These are phyloP conservation scores for Albifimbria verrucaria DNA, from an alignment of 2,329 filamentous ascomycete genomes.

Conservation along the genomic window DNA sequence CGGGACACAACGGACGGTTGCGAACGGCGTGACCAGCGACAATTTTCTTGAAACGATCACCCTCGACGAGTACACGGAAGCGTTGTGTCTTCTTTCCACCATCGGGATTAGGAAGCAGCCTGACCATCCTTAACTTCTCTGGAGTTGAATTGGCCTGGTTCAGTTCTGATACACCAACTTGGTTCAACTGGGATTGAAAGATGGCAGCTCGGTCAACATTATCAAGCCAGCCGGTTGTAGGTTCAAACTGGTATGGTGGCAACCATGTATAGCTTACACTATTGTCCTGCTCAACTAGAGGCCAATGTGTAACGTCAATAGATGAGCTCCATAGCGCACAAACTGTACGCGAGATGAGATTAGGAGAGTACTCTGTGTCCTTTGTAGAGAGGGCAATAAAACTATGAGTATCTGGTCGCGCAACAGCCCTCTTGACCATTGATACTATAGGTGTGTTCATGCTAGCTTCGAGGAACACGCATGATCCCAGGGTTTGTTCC, in stretches of 20 bases:
- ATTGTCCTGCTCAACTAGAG: background rate
- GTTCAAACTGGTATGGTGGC: background rate
- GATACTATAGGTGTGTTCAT: background rate
- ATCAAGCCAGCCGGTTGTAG: background rate
- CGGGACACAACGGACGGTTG: background rate
- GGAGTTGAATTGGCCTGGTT: background rate
- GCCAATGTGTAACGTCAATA: background rate
- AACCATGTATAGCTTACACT: background rate
- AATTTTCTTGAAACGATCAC: background rate
- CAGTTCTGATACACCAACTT: background rate
- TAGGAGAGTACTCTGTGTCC: background rate
- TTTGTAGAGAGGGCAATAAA: background rate
- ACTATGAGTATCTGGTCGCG: background rate
- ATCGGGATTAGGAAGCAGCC: background rate
- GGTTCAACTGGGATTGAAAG: background rate
- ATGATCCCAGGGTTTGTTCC: background rate
- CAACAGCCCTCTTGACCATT: background rate
- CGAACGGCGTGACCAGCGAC: background rate
- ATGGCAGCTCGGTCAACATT: background rate
- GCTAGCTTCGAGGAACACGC: background rate
- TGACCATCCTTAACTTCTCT: background rate
- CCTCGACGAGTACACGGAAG: background rate
- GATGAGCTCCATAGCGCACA: background rate
- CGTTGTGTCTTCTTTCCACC: background rate
- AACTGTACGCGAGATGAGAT: background rate